Evolutionary conservation across 1,139 yeast species (phyloP).

Genomic region (Magnusiomyces paraingens): DNA sequence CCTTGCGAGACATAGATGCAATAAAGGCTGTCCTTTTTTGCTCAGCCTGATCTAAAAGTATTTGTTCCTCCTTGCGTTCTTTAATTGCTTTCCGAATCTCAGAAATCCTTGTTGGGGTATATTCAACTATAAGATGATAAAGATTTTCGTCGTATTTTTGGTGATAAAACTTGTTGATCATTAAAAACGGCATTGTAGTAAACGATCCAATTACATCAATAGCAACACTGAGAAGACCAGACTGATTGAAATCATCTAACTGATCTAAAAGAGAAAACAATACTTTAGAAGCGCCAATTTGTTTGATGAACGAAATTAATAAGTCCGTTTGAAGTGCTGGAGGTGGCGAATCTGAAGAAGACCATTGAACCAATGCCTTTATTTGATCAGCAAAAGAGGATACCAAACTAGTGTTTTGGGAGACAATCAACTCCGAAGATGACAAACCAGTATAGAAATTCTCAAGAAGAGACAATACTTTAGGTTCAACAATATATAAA

Average conservation of each 20-base stretch:
- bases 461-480: constrained; percentile 11
- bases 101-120: neutral
- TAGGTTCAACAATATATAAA: constrained; percentile 14
- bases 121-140: neutral
- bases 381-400: constrained; percentile 24
- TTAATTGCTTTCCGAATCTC: neutral
- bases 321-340: constrained; percentile 41
- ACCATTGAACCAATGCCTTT: constrained; percentile 24
- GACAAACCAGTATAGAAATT: constrained; percentile 8
- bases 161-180: neutral
- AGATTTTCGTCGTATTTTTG: constrained; percentile 1
- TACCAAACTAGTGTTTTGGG: constrained; percentile 2
- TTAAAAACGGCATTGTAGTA: constrained; percentile 1
- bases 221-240: neutral
- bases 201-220: neutral
- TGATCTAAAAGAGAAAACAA: constrained; percentile 24
- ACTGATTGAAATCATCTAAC: constrained; percentile 20
- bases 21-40: neutral
- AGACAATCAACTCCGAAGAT: constrained; percentile 1
- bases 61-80: neutral
- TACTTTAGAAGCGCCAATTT: constrained; percentile 51
- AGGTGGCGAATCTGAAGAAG: constrained; percentile 22
- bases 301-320: constrained; percentile 43
- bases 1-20: too few relatives aligned
- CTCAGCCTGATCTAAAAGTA: neutral